Evolutionary conservation across 2,329 filamentous ascomycete genomes (phyloP), one percentile per base, ranked within the genome.

Genomic region (Trichoderma brevicompactum): DNA sequence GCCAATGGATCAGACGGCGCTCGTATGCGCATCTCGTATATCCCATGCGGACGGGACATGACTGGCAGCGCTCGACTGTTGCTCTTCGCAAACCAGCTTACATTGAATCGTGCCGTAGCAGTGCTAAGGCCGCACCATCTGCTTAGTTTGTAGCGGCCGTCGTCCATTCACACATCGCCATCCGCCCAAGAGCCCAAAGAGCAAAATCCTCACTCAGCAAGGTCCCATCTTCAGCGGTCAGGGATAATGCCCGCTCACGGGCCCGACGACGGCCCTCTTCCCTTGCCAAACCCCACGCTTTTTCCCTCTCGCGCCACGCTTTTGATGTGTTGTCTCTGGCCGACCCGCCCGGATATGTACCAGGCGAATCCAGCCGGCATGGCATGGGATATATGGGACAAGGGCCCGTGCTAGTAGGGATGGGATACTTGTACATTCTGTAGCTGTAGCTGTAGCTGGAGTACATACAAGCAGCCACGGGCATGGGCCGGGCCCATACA

Each of bases 261-360:
- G 13, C 56, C 60, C 48, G 49, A 62, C 34, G n/a, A 48, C 50
- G 50, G 17, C 32, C 19, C 50, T 54, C 38, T 41, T 55, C 60
- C 46, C 52, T 58, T 56, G 64, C 44, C 38, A 63, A 63, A 63
- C 60, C 60, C 60, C 60, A 63, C 60, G 55, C 55, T 59, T 23
- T 17, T 48, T 28, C 23, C 23, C 44, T 55, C 38, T 23, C 55
- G 32, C 55, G 48, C 48, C 60, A 63, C 49, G 60, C 48, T 19
- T 43, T 64, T 58, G 65, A 64, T 66, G 65, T 50, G 65, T 66
- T 66, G 65, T 66, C 65, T 41, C 36, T 56, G 23, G 62, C 32
- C n/a, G 59, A 63, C 65, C 54, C 44, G 44, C 53, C 43, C 44
- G 61, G 41, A 52, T 50, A 63, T 48, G 60, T 63, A 63, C 49